Evolutionary conservation across 441 rosid genomes (phyloP).

Genomic region (Hura crepitans): DNA sequence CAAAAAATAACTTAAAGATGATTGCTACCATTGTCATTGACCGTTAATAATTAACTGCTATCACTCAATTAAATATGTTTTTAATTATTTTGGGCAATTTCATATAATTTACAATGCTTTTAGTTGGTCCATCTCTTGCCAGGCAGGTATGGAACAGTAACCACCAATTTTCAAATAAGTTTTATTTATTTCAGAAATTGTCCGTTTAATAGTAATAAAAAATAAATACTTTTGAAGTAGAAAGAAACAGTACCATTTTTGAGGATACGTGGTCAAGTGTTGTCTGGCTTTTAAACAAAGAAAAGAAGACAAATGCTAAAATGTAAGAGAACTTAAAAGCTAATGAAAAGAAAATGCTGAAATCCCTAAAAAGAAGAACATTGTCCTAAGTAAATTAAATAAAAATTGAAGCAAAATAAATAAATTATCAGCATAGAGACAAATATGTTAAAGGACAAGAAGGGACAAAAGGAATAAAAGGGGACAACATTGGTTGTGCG

Average conservation of each 20-base stretch:
- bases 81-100: no score
- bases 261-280: background rate
- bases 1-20: no score
- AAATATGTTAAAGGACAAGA: background rate
- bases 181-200: no score
- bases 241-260: background rate
- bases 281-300: slow-evolving; percentile 15
- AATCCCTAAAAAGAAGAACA: background rate
- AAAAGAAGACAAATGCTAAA: background rate
- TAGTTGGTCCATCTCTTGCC: no score
- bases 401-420: background rate
- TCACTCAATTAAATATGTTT: no score
- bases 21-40: no score
- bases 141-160: no score
- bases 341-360: slow-evolving; percentile 27
- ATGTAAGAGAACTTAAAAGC: background rate
- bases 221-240: background rate
- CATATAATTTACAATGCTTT: no score
- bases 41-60: no score
- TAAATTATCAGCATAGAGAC: background rate
- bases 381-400: background rate
- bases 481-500: slow-evolving; percentile 11
- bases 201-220: no score
- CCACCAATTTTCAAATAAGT: no score
- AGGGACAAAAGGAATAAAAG: slow-evolving; percentile 10